These are phyloP conservation scores for Aquilaria sinensis DNA, from an alignment of 345 rosid genomes.

Conservation along the genomic window DNA sequence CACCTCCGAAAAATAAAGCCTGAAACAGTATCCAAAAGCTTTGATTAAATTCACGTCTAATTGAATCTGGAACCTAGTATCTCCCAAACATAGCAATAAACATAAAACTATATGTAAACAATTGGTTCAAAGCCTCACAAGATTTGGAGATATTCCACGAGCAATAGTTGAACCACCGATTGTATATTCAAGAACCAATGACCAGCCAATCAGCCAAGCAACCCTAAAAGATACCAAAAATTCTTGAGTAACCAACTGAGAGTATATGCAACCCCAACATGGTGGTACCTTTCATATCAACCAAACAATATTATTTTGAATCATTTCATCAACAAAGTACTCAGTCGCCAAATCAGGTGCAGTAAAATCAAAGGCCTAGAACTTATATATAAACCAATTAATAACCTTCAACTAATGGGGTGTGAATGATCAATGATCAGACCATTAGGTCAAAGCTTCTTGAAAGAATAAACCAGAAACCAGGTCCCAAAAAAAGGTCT, in stretches of 20 bases:
- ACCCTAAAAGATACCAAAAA: conserved; percentile 31
- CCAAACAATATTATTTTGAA: no score
- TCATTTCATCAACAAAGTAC: no score
- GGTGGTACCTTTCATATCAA: background rate
- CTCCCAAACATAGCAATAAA: background rate
- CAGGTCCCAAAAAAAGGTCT: no score
- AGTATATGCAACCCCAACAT: conserved; percentile 1
- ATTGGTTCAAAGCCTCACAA: conserved; percentile 27
- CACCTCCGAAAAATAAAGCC: conserved; percentile 84
- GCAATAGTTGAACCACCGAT: conserved; percentile 97
- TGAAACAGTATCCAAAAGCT: conserved; percentile 14
- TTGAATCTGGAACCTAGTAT: background rate
- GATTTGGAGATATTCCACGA: conserved; percentile 81
- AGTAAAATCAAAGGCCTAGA: no score
- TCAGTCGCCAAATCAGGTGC: no score
- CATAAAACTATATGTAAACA: background rate
- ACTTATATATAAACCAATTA: no score
- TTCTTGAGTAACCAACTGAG: conserved; percentile 1
- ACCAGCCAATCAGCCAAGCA: conserved; percentile 99
- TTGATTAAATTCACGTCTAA: no score
- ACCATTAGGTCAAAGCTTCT: no score
- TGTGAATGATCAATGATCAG: no score
- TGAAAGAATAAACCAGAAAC: no score
- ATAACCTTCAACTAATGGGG: no score
- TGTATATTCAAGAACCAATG: conserved; percentile 83